These are phyloP conservation scores for Geoglossum glabrum DNA, from an alignment of 495 filamentous ascomycete genomes.

Conservation along the genomic window DNA sequence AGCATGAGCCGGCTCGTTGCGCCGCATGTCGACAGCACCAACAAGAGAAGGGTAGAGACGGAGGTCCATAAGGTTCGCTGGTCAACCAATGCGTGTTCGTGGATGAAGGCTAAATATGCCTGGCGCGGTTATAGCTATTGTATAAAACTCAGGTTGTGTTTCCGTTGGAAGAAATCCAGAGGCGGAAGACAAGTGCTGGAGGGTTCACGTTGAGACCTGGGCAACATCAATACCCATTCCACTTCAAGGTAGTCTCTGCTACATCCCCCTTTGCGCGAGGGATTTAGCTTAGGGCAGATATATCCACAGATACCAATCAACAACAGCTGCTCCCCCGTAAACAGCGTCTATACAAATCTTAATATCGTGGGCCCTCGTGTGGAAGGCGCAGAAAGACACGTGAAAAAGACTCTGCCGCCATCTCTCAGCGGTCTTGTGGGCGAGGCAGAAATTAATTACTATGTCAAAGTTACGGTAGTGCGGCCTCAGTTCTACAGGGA, in stretches of 20 bases:
- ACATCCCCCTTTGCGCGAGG: background rate
- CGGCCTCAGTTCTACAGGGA: constrained; percentile 67
- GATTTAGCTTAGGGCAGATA: background rate
- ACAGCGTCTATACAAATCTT: constrained; percentile 35
- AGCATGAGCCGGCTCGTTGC: constrained; percentile 40
- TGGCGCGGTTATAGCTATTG: constrained; percentile 28
- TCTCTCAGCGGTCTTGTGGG: constrained; percentile 64
- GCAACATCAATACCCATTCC: constrained; percentile 72
- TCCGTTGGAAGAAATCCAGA: constrained; percentile 33
- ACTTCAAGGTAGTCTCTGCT: constrained; percentile 47
- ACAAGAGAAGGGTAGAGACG: constrained; percentile 37
- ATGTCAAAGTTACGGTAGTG: constrained; percentile 75
- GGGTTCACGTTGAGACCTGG: constrained; percentile 52
- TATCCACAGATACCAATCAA: constrained; percentile 57
- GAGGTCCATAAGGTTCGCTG: constrained; percentile 57
- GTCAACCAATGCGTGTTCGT: background rate
- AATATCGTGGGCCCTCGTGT: constrained; percentile 33
- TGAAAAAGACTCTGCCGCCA: constrained; percentile 74
- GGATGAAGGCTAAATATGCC: background rate
- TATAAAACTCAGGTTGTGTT: constrained; percentile 47
- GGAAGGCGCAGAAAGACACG: constrained; percentile 41
- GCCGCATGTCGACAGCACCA: constrained; percentile 24
- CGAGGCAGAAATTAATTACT: constrained; percentile 80
- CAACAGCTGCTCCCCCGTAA: constrained; percentile 51
- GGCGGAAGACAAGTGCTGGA: constrained; percentile 17